These are phyloP conservation scores for Boletus tomentosulus DNA, from an alignment of 768 basidiomycete genomes.

Conservation along the genomic window DNA sequence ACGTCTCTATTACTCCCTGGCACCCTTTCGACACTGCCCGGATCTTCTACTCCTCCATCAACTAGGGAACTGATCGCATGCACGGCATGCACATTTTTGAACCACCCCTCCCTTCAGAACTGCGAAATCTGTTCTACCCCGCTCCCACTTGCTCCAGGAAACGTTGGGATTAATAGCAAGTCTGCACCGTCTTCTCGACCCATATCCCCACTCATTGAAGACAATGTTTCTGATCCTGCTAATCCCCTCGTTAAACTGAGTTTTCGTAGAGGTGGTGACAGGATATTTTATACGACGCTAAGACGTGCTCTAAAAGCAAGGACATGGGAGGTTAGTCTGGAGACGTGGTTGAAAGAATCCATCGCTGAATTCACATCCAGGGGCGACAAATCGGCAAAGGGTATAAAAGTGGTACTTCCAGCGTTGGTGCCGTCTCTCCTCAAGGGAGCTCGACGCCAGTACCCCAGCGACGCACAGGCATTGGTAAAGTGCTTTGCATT, in stretches of 20 bases:
- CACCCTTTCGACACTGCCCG: conserved; percentile 15
- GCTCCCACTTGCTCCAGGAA: conserved; percentile 39
- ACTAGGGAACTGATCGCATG: conserved; percentile 52
- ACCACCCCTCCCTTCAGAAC: conserved; percentile 62
- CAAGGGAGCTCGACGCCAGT: conserved; percentile 14
- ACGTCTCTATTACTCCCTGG: conserved; percentile 33
- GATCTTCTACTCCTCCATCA: conserved; percentile 17
- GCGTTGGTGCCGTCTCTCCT: conserved; percentile 16
- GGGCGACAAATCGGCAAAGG: conserved; percentile 29
- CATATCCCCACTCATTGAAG: conserved; percentile 40
- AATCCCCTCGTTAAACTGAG: conserved; percentile 71
- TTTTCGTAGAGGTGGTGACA: conserved; percentile 90
- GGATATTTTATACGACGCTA: conserved; percentile 71
- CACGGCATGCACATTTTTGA: conserved; percentile 88
- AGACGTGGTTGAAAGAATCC: neutral
- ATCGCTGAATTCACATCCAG: conserved; percentile 13
- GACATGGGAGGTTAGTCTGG: conserved; percentile 62
- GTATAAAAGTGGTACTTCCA: conserved; percentile 18
- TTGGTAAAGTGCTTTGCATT: conserved; percentile 19
- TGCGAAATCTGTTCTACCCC: conserved; percentile 88
- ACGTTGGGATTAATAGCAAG: conserved; percentile 35
- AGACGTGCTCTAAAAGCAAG: conserved; percentile 67
- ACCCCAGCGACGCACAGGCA: conserved; percentile 23
- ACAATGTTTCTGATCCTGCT: conserved; percentile 24
- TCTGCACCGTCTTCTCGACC: conserved; percentile 69